Evolutionary conservation across 2,329 filamentous ascomycete genomes (phyloP).

Genomic region (Cadophora sp.): DNA sequence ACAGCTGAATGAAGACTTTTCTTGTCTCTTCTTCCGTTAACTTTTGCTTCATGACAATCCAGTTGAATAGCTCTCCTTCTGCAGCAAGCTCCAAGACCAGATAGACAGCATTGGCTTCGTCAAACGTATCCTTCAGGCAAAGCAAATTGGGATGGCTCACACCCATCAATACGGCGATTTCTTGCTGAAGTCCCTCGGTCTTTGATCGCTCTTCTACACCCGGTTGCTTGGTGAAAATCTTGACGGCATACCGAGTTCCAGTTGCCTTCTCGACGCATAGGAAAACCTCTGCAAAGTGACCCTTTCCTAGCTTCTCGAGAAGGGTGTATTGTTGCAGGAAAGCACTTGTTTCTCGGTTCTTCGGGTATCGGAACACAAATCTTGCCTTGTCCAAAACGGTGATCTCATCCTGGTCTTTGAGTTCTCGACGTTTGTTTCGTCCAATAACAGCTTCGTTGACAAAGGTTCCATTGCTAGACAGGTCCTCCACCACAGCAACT

Average conservation of each 20-base stretch:
- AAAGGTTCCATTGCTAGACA: constrained; percentile 96
- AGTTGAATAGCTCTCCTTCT: constrained; percentile 95
- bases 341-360: constrained; percentile 72
- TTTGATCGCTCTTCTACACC: constrained; percentile 85
- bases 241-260: constrained; percentile 87
- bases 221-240: constrained; percentile 87
- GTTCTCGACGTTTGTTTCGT: constrained; percentile 87
- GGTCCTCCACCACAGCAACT: constrained; percentile 84
- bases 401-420: constrained; percentile 90
- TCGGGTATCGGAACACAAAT: constrained; percentile 92
- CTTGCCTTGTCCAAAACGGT: constrained; percentile 83
- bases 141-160: constrained; percentile 93
- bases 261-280: constrained; percentile 85
- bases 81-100: constrained; percentile 88
- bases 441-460: constrained; percentile 92
- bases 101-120: constrained; percentile 89
- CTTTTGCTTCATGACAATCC: constrained; percentile 90
- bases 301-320: constrained; percentile 86
- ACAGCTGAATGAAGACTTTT: constrained; percentile 88
- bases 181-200: constrained; percentile 87
- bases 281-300: constrained; percentile 94
- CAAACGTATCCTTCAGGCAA: constrained; percentile 93
- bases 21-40: constrained; percentile 83
- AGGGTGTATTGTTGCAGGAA: constrained; percentile 90
- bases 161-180: constrained; percentile 96